phyloP scores from a whole-genome alignment of 2,329 filamentous ascomycete genomes.

The Alternaria metachromatica region DNA sequence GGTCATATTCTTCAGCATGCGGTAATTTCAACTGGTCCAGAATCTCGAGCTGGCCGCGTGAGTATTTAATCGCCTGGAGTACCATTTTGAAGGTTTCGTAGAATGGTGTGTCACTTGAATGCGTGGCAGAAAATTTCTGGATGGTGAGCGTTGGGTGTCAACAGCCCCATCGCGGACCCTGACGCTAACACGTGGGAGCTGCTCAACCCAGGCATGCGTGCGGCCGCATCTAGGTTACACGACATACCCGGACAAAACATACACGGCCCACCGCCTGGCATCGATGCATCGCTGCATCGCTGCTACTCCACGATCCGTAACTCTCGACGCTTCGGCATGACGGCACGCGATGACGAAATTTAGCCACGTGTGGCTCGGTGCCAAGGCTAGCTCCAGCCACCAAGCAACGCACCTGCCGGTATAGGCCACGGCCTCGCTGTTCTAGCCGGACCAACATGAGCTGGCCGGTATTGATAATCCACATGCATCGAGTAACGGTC shows the following conservation, averaged over 20 bases:
- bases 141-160: slow-evolving; percentile 30
- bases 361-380: slow-evolving; percentile 12
- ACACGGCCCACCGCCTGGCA: background rate
- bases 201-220: background rate
- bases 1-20: slow-evolving; percentile 79
- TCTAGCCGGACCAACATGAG: background rate
- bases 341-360: slow-evolving; percentile 7
- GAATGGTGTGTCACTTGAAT: slow-evolving; percentile 11
- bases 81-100: slow-evolving; percentile 51
- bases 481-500: background rate
- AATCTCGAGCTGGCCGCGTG: slow-evolving; percentile 73
- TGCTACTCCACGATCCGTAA: background rate
- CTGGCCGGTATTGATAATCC: background rate
- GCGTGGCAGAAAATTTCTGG: slow-evolving; percentile 25
- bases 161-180: slow-evolving; percentile 17
- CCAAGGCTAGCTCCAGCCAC: slow-evolving; percentile 10
- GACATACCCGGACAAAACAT: background rate
- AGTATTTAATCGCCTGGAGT: slow-evolving; percentile 80
- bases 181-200: slow-evolving; percentile 19
- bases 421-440: background rate
- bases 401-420: slow-evolving; percentile 1
- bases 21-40: slow-evolving; percentile 84
- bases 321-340: slow-evolving; percentile 1
- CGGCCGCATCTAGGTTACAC: background rate
- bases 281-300: background rate